Conservation (phyloP, 192 early-diverging fungal genomes). For the Linnemannia zychae region DNA sequence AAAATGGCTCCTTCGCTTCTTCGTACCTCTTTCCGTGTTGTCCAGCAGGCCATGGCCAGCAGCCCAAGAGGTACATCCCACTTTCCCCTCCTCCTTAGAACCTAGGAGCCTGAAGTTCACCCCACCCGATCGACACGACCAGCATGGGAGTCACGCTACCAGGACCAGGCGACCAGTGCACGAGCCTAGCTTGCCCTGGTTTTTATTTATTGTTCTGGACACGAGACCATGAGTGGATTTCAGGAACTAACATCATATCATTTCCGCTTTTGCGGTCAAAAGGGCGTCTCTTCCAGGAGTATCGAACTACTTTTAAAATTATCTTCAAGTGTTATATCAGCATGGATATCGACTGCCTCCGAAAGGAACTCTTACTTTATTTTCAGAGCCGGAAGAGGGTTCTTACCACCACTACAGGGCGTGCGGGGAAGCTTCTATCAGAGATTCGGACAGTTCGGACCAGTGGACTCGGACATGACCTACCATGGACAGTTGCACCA, state of each 20-base stretch:
- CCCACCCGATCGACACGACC: neutral
- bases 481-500: neutral
- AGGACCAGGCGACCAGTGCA: neutral
- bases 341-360: neutral
- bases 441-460: neutral
- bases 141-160: slow-evolving; percentile 9
- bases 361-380: neutral
- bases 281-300: neutral
- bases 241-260: neutral
- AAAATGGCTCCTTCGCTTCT: slow-evolving; percentile 42
- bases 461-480: neutral
- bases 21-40: slow-evolving; percentile 44
- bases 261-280: neutral
- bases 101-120: too few species aligned
- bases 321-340: neutral
- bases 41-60: slow-evolving; percentile 29
- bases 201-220: neutral
- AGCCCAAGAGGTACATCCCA: slow-evolving; percentile 40
- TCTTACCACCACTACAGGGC: neutral
- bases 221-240: slow-evolving; percentile 5
- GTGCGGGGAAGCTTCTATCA: neutral
- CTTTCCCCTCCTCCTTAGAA: neutral
- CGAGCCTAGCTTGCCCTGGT: neutral
- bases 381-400: neutral
- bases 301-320: neutral